Conservation (phyloP, 2,329 filamentous ascomycete genomes). For the Sclerotiophoma versabilis region DNA sequence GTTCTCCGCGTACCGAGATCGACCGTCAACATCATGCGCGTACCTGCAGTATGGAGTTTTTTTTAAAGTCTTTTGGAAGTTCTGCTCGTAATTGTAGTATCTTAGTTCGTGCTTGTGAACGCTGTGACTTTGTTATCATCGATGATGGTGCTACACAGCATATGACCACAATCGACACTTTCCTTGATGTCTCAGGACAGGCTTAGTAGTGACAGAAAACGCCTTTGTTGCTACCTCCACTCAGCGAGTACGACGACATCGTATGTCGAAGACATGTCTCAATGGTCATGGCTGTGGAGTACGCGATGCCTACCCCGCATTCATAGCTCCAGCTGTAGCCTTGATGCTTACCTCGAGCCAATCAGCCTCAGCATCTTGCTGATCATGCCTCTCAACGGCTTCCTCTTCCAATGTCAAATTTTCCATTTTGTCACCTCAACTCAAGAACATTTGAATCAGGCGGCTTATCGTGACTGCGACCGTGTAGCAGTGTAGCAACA, state of each 20-base stretch:
- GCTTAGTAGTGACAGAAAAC: background rate
- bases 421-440: too few relatives aligned
- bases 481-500: background rate
- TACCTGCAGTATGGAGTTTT: background rate
- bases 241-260: background rate
- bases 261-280: too few relatives aligned
- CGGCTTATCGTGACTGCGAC: too few relatives aligned
- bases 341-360: conserved; percentile 5
- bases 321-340: conserved; percentile 3
- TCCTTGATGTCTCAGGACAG: background rate
- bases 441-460: too few relatives aligned
- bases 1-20: conserved; percentile 24
- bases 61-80: too few relatives aligned
- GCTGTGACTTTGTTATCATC: background rate
- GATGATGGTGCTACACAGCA: background rate
- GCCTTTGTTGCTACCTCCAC: background rate
- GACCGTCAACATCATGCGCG: background rate
- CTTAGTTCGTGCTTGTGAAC: background rate
- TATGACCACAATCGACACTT: background rate
- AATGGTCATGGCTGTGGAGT: conserved; percentile 13
- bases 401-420: background rate
- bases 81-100: background rate
- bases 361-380: conserved; percentile 9
- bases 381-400: conserved; percentile 1
- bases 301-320: conserved; percentile 5